phyloP scores from a whole-genome alignment of 2,329 filamentous ascomycete genomes.

The Alternaria sp. region DNA sequence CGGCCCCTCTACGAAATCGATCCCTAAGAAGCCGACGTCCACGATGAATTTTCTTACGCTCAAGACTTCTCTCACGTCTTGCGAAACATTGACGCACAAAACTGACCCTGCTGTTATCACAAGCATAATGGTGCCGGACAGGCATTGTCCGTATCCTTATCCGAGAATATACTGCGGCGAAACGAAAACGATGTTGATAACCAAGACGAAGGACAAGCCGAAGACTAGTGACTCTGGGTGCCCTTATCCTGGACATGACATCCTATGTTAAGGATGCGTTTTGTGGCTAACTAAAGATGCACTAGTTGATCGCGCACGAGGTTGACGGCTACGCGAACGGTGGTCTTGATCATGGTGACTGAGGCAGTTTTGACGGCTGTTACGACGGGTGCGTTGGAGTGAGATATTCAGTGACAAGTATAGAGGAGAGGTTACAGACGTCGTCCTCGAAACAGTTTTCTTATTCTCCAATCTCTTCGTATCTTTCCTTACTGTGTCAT shows the following conservation, averaged over 20 bases:
- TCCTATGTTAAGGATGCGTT: not conserved
- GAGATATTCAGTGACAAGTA: not conserved
- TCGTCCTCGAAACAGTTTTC: no score
- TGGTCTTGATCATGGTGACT: constrained; percentile 12
- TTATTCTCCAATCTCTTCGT: not conserved
- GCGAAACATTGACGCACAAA: not conserved
- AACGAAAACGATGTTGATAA: constrained; percentile 22
- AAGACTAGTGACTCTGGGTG: not conserved
- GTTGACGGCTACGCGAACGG: not conserved
- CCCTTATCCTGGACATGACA: not conserved
- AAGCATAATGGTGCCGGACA: constrained; percentile 20
- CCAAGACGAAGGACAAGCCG: not conserved
- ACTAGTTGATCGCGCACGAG: not conserved
- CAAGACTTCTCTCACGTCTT: not conserved
- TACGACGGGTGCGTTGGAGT: not conserved
- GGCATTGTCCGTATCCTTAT: constrained; percentile 44
- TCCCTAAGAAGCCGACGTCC: not conserved
- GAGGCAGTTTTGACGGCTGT: constrained; percentile 1
- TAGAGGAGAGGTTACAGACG: not conserved
- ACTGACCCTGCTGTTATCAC: constrained; percentile 2
- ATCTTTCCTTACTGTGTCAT: not conserved
- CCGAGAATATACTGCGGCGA: constrained; percentile 32
- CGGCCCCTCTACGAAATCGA: not conserved
- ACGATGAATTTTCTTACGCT: not conserved
- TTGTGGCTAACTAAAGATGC: not conserved